Evolutionary conservation across 2,329 filamentous ascomycete species (phyloP), one percentile per base, ranked within the genome.

Genomic region (Aspergillus novoparasiticus): DNA sequence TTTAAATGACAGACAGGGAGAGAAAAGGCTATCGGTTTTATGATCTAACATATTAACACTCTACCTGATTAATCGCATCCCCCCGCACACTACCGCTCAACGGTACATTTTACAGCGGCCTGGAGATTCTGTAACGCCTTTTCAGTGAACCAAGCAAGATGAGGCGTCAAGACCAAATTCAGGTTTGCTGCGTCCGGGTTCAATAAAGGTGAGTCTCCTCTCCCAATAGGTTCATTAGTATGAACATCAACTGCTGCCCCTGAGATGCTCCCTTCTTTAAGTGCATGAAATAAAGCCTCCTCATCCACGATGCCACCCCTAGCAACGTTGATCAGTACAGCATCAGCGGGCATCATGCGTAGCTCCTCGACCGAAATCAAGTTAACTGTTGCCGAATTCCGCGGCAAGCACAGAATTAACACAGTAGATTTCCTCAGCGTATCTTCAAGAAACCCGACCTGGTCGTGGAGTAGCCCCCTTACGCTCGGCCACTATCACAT

Each of bases 71-170:
- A 1, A 53, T 34, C 50, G 50, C 34, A 32, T 53, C 50, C 1
- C 30, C 30, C 50, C n/a, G 12, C 30, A 53, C 30, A 61, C 56
- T 43, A 58, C 26, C 43, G 56, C 28, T 58, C 43, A 23, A 58
- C 45, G 5, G 43, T 48, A 34, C n/a, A 26, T 30, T 58, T 58
- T 10, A 58, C 56, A 9, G 26, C 39, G 43, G 57, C 53, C 32
- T 79, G 76, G 32, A 85, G 75, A 53, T 82, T 84, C 48, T 77
- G 73, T 65, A 84, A 73, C 9, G 82, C 85, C 64, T 74, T 78
- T 57, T 78, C 76, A 0, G 82, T 79, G 66, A 79, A 85, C 84
- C 84, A 86, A 1, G 84, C 84, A 32, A 85, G 66, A 75, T 87
- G 84, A 12, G 84, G 83, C 50, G 77, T 83, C 56, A 85, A 62